Conservation (phyloP, 2,329 filamentous ascomycete species). For the Cercospora sp. region DNA sequence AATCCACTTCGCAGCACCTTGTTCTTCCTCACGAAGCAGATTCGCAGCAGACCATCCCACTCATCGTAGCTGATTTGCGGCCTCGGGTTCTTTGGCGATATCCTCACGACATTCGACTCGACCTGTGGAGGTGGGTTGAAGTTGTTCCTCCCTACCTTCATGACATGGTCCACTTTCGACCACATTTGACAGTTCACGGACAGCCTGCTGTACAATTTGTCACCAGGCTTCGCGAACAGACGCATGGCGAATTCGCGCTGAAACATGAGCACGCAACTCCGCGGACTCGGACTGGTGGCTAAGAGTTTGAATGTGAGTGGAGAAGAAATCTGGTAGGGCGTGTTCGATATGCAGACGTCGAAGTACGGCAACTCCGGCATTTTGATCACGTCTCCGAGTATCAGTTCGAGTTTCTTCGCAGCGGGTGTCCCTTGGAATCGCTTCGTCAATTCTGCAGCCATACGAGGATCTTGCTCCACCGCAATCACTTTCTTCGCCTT, state of each 20-base stretch:
- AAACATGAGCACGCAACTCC: slow-evolving; percentile 89
- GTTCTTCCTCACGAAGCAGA: slow-evolving; percentile 86
- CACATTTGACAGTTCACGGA: slow-evolving; percentile 94
- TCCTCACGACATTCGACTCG: slow-evolving; percentile 84
- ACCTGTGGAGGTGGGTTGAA: slow-evolving; percentile 94
- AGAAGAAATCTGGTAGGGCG: slow-evolving; percentile 77
- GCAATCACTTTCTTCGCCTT: slow-evolving; percentile 80
- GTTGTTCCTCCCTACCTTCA: slow-evolving; percentile 95
- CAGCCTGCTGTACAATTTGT: slow-evolving; percentile 86
- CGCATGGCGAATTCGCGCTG: slow-evolving; percentile 93
- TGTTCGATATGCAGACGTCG: slow-evolving; percentile 81
- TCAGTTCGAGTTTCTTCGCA: slow-evolving; percentile 79
- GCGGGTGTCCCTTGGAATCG: slow-evolving; percentile 87
- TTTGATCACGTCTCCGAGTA: slow-evolving; percentile 93
- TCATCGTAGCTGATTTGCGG: slow-evolving; percentile 92
- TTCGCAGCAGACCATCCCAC: slow-evolving; percentile 84
- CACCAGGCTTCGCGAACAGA: slow-evolving; percentile 81
- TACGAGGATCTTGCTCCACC: slow-evolving; percentile 91
- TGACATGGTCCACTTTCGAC: slow-evolving; percentile 69
- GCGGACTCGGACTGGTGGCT: slow-evolving; percentile 74
- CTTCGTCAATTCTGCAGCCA: slow-evolving; percentile 93
- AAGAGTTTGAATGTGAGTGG: slow-evolving; percentile 91
- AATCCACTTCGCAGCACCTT: slow-evolving; percentile 82
- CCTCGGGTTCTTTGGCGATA: slow-evolving; percentile 81
- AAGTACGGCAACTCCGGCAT: slow-evolving; percentile 71